Base-by-base conservation (phyloP, 2,329 filamentous ascomycete species). In the Juglanconis sp. region DNA sequence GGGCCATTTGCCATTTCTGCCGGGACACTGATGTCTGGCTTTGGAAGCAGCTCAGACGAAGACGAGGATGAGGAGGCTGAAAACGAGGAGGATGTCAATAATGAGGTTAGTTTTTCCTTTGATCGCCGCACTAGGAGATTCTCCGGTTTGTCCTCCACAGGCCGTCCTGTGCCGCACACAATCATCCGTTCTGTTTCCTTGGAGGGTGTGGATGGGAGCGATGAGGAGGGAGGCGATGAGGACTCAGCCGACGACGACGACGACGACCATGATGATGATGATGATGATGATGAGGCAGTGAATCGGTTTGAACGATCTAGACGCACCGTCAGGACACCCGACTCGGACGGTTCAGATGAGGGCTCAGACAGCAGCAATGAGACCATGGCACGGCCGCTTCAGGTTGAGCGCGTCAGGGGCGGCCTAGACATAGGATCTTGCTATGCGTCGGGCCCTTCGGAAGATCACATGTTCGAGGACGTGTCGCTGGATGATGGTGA, bases 41-140 rank as follows among this genome's bases (percentile, higher is more conserved):
- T 98, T 75, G 93, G 92, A 70, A 96, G 92, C 76, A 95, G 91
- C 53, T 96, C 92, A 69, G 92, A 96, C 68, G 94, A 97, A 74
- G 95, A 98, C 66, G 95, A 98, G 65, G 94, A 97, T 68, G 94
- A 97, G 64, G 90, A 92, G 76, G 91, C 96, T 63, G 90, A 91
- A 60, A 89, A 89, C 66, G 88, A 94, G 65, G 89, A 91, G 67
- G 89, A 91, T 63, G 85, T 85, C 44, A 85, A 83, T 70, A 86
- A 81, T 64, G 86, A 88, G 85, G 86, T 88, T 76, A 83, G 85
- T 80, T 54, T n/a, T 55, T 61, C 48, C 51, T 31, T 60, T 58
- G 56, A 56, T 51, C 51, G 50, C 50, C 58, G 58, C 65, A 67
- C 65, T 58, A 53, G 63, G 49, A 51, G 59, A 32, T 34, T 35